phyloP scores from a whole-genome alignment of 306 rosid species.

The Hippophae gyantsensis region DNA sequence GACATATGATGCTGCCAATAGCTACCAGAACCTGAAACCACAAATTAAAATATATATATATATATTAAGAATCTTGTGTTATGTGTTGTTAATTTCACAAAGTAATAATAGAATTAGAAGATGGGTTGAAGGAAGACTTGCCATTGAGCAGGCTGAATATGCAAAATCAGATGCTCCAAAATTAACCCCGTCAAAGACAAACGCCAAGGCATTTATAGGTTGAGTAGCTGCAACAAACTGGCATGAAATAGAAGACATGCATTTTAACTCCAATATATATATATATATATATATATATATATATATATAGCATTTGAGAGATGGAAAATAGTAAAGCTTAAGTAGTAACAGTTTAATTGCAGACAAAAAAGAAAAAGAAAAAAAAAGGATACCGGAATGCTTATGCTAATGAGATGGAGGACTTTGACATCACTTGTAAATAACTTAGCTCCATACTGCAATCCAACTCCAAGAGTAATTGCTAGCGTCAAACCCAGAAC shows the following conservation, averaged over 20 bases:
- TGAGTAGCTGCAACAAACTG: conserved; percentile 94
- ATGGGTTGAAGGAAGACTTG: conserved; percentile 23
- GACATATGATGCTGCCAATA: conserved; percentile 55
- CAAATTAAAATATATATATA: too few relatives aligned
- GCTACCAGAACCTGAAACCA: conserved; percentile 69
- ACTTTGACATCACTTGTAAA: conserved; percentile 62
- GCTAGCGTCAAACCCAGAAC: conserved; percentile 69
- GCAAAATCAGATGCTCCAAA: conserved; percentile 98
- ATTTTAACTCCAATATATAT: conserved; percentile 10
- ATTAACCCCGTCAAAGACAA: conserved; percentile 93
- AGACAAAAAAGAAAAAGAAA: conserved; percentile 15
- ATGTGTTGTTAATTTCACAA: background rate
- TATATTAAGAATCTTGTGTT: background rate
- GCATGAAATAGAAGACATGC: conserved; percentile 10
- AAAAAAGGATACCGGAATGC: conserved; percentile 62
- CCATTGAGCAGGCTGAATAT: conserved; percentile 94
- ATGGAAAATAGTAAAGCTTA: background rate
- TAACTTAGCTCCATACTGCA: conserved; percentile 65
- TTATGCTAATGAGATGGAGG: conserved; percentile 56
- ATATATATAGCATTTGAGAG: conserved; percentile 2
- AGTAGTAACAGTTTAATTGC: conserved; percentile 7
- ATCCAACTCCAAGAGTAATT: conserved; percentile 56
- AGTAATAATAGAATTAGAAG: background rate
- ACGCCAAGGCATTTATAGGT: conserved; percentile 83
- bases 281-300: background rate